A percentile compares a stretch with the other conserved stretches of the same genome.
Conservation (phyloP, 164 flowering plant genomes). For the Taxillus chinensis region DNA sequence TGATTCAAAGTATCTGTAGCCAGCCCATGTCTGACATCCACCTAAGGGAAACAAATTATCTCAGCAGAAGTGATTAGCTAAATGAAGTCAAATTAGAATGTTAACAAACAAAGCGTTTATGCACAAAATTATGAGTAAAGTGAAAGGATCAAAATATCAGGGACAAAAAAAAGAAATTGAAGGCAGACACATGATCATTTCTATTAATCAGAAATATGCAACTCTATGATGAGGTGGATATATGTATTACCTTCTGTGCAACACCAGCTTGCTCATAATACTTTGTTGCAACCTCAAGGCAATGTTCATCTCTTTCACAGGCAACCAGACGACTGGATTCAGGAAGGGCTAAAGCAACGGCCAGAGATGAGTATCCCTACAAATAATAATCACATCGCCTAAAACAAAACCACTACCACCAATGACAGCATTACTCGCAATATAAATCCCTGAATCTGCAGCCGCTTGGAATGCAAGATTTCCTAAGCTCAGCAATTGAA, state of each 20-base stretch:
- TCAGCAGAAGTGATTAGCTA: not conserved
- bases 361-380: slow-evolving; percentile 1
- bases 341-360: not conserved
- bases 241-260: not conserved
- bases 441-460: not conserved
- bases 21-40: not conserved
- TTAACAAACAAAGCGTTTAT: too few species aligned
- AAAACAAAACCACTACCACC: not conserved
- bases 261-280: slow-evolving; percentile 2
- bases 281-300: not conserved
- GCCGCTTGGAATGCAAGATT: too few species aligned
- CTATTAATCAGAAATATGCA: too few species aligned
- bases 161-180: too few species aligned
- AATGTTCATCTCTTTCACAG: not conserved
- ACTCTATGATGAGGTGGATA: too few species aligned
- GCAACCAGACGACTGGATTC: slow-evolving; percentile 2
- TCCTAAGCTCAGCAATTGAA: too few species aligned
- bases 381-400: not conserved
- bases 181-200: too few species aligned
- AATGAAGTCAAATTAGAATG: too few species aligned
- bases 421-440: not conserved
- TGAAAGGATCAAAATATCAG: too few species aligned
- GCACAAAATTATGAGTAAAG: too few species aligned
- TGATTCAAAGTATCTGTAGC: not conserved
- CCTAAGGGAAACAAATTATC: not conserved